These are phyloP conservation scores for Lodderomyces pseudojiufengensis DNA, from an alignment of 1,139 yeast genomes.

Conservation along the genomic window DNA sequence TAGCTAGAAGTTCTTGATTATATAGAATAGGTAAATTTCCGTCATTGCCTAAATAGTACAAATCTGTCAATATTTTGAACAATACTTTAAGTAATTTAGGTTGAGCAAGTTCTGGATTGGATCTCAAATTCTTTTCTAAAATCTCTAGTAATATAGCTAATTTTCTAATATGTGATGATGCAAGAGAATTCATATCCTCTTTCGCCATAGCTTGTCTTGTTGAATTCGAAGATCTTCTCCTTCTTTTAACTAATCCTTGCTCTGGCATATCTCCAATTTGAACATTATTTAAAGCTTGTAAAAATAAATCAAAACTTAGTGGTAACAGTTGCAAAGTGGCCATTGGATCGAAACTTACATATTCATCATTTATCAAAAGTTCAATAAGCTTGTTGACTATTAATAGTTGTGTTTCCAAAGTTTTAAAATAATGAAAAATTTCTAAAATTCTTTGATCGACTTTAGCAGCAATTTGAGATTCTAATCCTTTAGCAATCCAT, in stretches of 20 bases:
- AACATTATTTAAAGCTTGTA: constrained; percentile 47
- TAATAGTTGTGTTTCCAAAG: constrained; percentile 53
- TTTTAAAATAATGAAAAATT: constrained; percentile 51
- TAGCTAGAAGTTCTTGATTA: constrained; percentile 86
- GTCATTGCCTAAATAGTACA: constrained; percentile 84
- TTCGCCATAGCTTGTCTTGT: constrained; percentile 73
- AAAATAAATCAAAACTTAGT: constrained; percentile 45
- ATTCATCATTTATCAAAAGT: constrained; percentile 37
- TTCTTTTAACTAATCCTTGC: constrained; percentile 56
- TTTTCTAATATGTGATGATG: constrained; percentile 73
- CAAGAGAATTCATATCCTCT: constrained; percentile 66
- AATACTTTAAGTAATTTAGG: constrained; percentile 52
- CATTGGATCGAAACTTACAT: constrained; percentile 49
- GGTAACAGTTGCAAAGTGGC: constrained; percentile 47
- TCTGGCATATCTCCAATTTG: constrained; percentile 45
- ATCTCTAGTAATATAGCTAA: constrained; percentile 78
- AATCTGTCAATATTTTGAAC: constrained; percentile 76
- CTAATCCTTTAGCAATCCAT: constrained; percentile 55
- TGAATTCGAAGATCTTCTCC: constrained; percentile 78
- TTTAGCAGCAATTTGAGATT: constrained; percentile 46
- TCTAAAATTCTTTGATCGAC: constrained; percentile 36
- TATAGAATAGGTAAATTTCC: constrained; percentile 88
- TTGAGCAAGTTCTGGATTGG: constrained; percentile 25
- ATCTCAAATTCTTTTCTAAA: constrained; percentile 50
- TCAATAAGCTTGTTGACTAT: constrained; percentile 63